Evolutionary conservation across 805 yeast species (phyloP).

Genomic region (Yarrowia sp.): DNA sequence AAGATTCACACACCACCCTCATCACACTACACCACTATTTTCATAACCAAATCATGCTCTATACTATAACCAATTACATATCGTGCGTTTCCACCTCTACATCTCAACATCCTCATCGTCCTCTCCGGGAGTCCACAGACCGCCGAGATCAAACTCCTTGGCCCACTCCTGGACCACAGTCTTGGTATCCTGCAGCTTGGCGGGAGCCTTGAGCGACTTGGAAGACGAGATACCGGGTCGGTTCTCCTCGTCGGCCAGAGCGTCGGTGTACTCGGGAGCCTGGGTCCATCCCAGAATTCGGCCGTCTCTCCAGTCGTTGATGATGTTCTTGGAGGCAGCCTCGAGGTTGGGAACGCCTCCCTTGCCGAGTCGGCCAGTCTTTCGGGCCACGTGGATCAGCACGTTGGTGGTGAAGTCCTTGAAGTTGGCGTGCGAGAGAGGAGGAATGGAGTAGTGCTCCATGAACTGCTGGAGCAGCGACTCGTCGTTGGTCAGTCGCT

Average conservation of each 20-base stretch:
- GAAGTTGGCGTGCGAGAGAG: slow-evolving; percentile 73
- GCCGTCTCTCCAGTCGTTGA: slow-evolving; percentile 98
- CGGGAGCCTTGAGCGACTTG: slow-evolving; percentile 49
- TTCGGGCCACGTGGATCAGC: slow-evolving; percentile 90
- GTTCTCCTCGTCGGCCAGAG: slow-evolving; percentile 43
- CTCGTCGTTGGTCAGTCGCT: slow-evolving; percentile 72
- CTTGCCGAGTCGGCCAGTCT: slow-evolving; percentile 86
- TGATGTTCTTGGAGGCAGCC: slow-evolving; percentile 79
- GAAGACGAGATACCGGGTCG: slow-evolving; percentile 47
- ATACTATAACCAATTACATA: slow-evolving; percentile 6
- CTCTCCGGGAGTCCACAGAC: slow-evolving; percentile 58
- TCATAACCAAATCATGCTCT: background rate
- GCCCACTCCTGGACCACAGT: slow-evolving; percentile 92
- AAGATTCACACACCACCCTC: too few species aligned
- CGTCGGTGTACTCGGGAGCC: slow-evolving; percentile 43
- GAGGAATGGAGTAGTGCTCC: slow-evolving; percentile 76
- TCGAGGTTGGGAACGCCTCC: slow-evolving; percentile 93
- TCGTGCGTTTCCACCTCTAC: slow-evolving; percentile 5
- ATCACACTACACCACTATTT: too few species aligned
- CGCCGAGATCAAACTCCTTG: slow-evolving; percentile 90
- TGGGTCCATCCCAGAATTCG: slow-evolving; percentile 85
- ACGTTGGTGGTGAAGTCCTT: slow-evolving; percentile 84
- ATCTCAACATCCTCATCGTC: slow-evolving; percentile 40
- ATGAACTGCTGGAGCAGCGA: slow-evolving; percentile 73
- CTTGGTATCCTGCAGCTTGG: slow-evolving; percentile 56